Evolutionary conservation across 257 asterid genomes (phyloP).

Genomic region (Marsdenia floribunda): DNA sequence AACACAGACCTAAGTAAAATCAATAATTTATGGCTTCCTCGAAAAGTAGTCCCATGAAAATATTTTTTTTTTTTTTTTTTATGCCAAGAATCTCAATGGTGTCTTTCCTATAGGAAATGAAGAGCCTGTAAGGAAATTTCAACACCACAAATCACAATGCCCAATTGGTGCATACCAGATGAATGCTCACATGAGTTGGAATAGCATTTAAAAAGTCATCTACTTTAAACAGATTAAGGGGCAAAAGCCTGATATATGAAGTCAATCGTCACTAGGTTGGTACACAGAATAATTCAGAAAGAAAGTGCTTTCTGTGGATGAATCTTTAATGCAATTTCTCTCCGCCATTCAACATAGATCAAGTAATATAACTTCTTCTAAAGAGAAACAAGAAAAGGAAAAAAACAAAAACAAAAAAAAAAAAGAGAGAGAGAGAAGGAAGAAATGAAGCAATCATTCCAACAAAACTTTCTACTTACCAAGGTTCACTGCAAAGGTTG

Average conservation of each 20-base stretch:
- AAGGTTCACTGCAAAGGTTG: slow-evolving; percentile 96
- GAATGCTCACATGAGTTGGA: no score
- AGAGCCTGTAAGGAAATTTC: background rate
- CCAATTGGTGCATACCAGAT: no score
- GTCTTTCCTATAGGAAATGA: background rate
- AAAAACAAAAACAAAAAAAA: no score
- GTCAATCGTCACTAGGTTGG: background rate
- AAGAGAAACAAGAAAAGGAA: no score
- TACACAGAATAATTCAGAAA: background rate
- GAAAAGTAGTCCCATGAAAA: background rate
- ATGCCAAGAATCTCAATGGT: background rate
- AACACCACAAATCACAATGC: background rate
- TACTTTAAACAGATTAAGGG: no score
- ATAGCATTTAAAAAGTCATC: no score
- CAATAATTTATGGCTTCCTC: background rate
- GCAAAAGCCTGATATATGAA: background rate
- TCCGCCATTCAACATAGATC: background rate
- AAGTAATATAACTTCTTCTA: background rate
- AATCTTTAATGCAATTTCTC: background rate
- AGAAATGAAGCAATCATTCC: background rate
- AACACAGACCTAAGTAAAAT: background rate
- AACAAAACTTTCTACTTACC: slow-evolving; percentile 43
- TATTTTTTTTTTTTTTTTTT: background rate
- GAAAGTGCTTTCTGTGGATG: background rate
- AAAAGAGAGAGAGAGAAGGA: no score